phyloP scores from a whole-genome alignment of 768 basidiomycete species.

The Psilocybe azurescens region DNA sequence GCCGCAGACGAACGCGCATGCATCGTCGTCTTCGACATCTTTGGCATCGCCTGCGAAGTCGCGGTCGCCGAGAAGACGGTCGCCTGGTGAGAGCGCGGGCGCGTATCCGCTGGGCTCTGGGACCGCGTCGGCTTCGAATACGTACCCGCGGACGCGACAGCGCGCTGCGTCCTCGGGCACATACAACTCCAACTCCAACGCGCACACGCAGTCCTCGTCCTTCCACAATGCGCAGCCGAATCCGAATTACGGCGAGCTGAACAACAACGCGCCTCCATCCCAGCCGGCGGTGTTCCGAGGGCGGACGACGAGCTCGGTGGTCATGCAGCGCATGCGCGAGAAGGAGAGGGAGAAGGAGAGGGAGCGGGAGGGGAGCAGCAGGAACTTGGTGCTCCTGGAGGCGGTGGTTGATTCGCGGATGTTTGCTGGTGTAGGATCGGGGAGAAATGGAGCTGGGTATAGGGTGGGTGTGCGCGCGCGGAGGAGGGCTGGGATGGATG shows the following conservation, averaged over 20 bases:
- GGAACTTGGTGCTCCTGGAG: conserved; percentile 52
- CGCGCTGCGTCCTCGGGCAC: conserved; percentile 38
- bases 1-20: background rate
- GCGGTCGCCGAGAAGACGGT: background rate
- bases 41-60: background rate
- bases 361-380: conserved; percentile 64
- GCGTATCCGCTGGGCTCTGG: too few species aligned
- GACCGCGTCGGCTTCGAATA: background rate
- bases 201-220: conserved; percentile 5
- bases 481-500: conserved; percentile 18
- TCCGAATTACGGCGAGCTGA: too few species aligned
- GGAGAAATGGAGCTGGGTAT: conserved; percentile 18
- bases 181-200: conserved; percentile 18
- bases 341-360: conserved; percentile 74
- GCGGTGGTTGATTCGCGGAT: conserved; percentile 45
- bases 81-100: too few species aligned
- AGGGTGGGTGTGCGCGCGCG: conserved; percentile 22
- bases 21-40: background rate
- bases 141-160: conserved; percentile 32
- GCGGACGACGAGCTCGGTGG: conserved; percentile 58
- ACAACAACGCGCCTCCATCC: background rate
- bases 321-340: conserved; percentile 33
- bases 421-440: background rate
- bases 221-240: background rate
- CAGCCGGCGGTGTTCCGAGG: conserved; percentile 28